Percentiles rank a stretch among this genome's conserved stretches.
phyloP scores from a whole-genome alignment of 2,329 filamentous ascomycete genomes.

The Hypoxylon sp. region DNA sequence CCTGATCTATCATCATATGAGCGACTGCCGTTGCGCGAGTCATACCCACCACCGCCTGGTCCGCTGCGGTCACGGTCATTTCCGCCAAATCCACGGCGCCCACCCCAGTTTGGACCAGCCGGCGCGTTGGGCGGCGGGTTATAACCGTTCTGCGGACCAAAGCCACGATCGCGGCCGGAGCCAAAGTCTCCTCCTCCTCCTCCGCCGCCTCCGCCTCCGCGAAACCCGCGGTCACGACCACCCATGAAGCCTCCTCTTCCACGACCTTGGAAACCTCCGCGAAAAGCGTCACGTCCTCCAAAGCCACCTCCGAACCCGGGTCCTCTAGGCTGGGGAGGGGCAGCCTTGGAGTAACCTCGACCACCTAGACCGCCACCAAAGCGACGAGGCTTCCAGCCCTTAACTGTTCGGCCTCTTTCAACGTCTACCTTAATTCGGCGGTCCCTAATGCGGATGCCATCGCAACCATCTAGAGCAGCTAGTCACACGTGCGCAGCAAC shows the following conservation, averaged over 20 bases:
- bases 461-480: constrained; percentile 90
- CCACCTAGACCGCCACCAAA: constrained; percentile 94
- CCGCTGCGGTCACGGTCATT: constrained; percentile 64
- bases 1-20: constrained; percentile 72
- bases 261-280: constrained; percentile 67
- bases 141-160: constrained; percentile 63
- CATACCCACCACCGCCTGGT: constrained; percentile 71
- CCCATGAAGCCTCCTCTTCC: constrained; percentile 59
- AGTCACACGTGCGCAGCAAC: constrained; percentile 70
- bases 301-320: constrained; percentile 71
- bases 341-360: constrained; percentile 89
- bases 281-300: constrained; percentile 71
- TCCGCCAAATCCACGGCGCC: constrained; percentile 61
- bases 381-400: constrained; percentile 91
- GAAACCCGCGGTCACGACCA: constrained; percentile 57
- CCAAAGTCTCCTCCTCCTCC: constrained; percentile 63
- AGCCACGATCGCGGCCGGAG: constrained; percentile 63
- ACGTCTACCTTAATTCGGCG: constrained; percentile 94
- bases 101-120: constrained; percentile 70
- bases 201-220: constrained; percentile 64
- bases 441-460: constrained; percentile 94
- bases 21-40: constrained; percentile 68
- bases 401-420: constrained; percentile 93
- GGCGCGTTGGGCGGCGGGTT: constrained; percentile 72
- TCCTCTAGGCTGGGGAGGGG: constrained; percentile 79